Base-by-base conservation (phyloP, 306 rosid genomes). In the Spatholobus suberectus region DNA sequence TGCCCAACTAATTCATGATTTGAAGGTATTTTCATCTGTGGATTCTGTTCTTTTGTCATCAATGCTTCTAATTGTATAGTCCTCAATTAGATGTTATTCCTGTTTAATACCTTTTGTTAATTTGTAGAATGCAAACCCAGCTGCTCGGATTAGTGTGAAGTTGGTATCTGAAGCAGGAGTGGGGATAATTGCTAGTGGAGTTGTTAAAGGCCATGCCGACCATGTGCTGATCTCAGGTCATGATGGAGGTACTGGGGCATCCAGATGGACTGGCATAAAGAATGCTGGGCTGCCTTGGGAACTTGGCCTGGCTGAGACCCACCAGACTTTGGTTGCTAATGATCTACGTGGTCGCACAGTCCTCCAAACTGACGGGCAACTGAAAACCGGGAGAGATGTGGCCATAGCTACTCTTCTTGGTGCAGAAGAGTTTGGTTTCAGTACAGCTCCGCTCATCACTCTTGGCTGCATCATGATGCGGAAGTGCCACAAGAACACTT, bases 201-300 rank as follows among this genome's bases (percentile, higher is more conserved):
- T 96, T 87, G 99, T 96, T 52, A 96, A 96, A 86, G 99, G 98
- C 62, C 99, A 96, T 58, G 99, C 99, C 0, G 99, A 96, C 76
- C 99, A 96, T 88, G 97, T 96, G 57, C 80, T 96, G 89, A 94
- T 96, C 85, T 88, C 99, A 0, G 99, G 99, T 70, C 99, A 96
- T 49, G 99, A 96, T 86, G 99, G 99, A 85, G 99, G 99, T 23
- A 96, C 99, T 18, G 99, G 99, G 72, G 99, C 99, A 61, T 96
- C 99, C 54, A 92, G 99, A 90, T 96, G 99, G 99, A 96, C 99
- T 74, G 99, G 99, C 59, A 96, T 96, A 81, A 96, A 96, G 90
- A 96, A 89, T 91, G 99, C 99, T 46, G 99, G 99, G 73, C 97
- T 96, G 14, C 99, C 99, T 20, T 96, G 99, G 99, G 99, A 96